Base-by-base conservation (phyloP, 164 flowering plant species). In the Protea cynaroides region DNA sequence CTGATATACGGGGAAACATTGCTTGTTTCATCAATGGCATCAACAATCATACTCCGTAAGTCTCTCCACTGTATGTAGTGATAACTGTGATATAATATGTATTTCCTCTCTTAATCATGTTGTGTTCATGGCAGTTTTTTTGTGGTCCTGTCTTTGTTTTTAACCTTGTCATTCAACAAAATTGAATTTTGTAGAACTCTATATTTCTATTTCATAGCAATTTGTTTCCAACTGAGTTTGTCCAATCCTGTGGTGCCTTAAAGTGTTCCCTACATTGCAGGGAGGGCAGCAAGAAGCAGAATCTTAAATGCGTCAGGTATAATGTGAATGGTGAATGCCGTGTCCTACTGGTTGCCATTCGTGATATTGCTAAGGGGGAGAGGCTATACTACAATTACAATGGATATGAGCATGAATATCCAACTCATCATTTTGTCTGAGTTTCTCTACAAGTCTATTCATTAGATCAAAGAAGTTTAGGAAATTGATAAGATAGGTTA, bases 1-100 rank as follows among this genome's bases (percentile, higher is more conserved):
- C 91, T 61, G 92, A 88, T 63, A 82, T 75, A 60, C 85, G 81
- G 36, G 88, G 92, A 65, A 88, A 88, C 56, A 81, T 88, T 72
- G 77, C 87, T 40, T 90, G 91, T 18, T 88, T 88, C 72, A 74
- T 88, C 58, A 88, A 71, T 77, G 95, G 95, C 71, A 86, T 88
- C 49, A 88, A 88, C 79, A 88, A 88, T 69, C 81, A 86, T 54
- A 81, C 79, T 36, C 68, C 51, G 95, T 88, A 86, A 84, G 86
- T 65, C 58, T 61, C 8, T 67, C 22, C 34, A 36, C 44, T 64
- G 44, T 49, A 8, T 53, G 65, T 46, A n/a, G 8, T 24, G 44
- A 12, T 58, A 22, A 63, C 37, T n/a, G 8, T 24, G 44, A 12
- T 58, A 22, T 50, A 25, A 47, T 37, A 15, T 56, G 34, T 25